Evolutionary conservation across 1,139 yeast genomes (phyloP), one percentile per base, ranked within the genome.

Genomic region (Pichia inconspicua): DNA sequence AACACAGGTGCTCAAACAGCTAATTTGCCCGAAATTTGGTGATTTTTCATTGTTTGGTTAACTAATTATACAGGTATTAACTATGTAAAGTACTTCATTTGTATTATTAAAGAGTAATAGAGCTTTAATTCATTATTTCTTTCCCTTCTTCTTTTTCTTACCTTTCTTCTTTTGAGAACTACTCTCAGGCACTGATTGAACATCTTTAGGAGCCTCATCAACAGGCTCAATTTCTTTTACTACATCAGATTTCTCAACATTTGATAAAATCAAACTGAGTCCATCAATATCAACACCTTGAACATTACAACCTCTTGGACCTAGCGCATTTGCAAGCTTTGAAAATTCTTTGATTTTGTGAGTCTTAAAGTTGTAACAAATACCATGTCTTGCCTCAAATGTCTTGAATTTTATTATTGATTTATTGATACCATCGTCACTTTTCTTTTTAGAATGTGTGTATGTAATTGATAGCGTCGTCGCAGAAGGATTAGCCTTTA

Each of bases 321-420:
- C 97, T 46, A 89, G 63, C n/a, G 90, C 88, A 38, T 87, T 79
- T 63, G 88, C 68, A 32, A 90, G 65, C 58, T 92, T 76, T 17
- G 92, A 82, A 40, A 90, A 75, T 63, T 89, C 96, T 65, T 89
- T 89, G 43, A 75, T 67, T 58, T 83, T 83, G 53, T 70, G 68
- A 0, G 95, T 81, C 50, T 73, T 73, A 59, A 74, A 78, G 55
- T 75, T 75, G 64, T 84, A 76, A 49, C 85, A 75, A 42, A 81
- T 73, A 3, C 95, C 95, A 14, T 82, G 72, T 17, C 69, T 72
- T 1, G 95, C 80, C 60, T 89, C 92, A 58, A 67, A 84, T 0
- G 88, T 75, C 63, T 86, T 88, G 65, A 87, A 78, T 43, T 73
- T 70, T 19, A 84, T 80, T 19, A 60, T 45, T 50, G 49, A 59